Percentiles rank a stretch among this genome's conserved stretches.
Conservation (phyloP, 495 filamentous ascomycete genomes). For the Lasiosphaeria hispida region DNA sequence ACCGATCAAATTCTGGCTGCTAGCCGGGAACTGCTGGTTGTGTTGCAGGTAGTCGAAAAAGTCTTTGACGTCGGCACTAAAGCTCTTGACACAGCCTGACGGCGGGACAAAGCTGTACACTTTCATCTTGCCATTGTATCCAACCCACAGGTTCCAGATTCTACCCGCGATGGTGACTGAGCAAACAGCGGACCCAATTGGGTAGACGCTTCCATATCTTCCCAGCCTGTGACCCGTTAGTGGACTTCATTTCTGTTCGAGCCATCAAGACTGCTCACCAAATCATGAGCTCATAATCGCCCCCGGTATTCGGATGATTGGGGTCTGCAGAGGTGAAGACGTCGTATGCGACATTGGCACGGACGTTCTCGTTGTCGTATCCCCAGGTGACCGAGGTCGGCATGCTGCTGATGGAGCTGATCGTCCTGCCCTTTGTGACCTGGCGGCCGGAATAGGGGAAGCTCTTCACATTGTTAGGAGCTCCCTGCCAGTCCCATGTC, state of each 20-base stretch:
- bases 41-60: constrained; percentile 43
- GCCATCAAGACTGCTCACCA: constrained; percentile 33
- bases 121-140: constrained; percentile 38
- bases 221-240: constrained; percentile 30
- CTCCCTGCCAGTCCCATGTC: constrained; percentile 46
- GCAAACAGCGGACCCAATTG: constrained; percentile 38
- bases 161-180: constrained; percentile 32
- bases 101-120: constrained; percentile 47
- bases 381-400: constrained; percentile 39
- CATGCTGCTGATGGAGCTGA: constrained; percentile 38
- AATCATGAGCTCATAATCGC: constrained; percentile 52
- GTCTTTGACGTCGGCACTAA: constrained; percentile 40
- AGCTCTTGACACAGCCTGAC: constrained; percentile 29
- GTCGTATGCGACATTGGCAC: constrained; percentile 48
- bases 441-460: constrained; percentile 38
- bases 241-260: neutral
- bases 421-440: constrained; percentile 31
- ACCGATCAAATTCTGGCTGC: constrained; percentile 49
- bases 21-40: constrained; percentile 37
- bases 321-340: constrained; percentile 47
- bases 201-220: constrained; percentile 34
- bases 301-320: constrained; percentile 43
- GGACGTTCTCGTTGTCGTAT: constrained; percentile 39
- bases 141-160: constrained; percentile 41
- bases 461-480: constrained; percentile 44